Percentiles rank a stretch among this genome's conserved stretches.
These are phyloP conservation scores for Zygotorulaspora danielsina DNA, from an alignment of 805 yeast genomes.

Conservation along the genomic window DNA sequence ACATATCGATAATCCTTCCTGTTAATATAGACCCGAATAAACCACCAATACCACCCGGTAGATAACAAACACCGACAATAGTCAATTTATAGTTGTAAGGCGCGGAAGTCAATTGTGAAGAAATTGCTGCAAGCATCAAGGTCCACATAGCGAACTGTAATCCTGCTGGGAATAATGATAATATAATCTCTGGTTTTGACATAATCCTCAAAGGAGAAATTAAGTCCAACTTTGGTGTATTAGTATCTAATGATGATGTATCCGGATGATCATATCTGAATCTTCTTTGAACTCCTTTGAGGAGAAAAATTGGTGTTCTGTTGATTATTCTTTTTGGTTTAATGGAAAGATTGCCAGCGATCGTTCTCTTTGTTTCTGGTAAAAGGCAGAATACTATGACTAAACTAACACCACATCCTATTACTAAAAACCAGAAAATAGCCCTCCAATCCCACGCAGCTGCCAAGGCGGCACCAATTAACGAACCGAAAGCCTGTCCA, in stretches of 20 bases:
- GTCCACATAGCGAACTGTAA: constrained; percentile 69
- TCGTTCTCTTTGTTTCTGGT: constrained; percentile 69
- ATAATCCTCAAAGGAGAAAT: constrained; percentile 44
- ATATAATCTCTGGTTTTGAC: constrained; percentile 42
- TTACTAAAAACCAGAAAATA: constrained; percentile 68
- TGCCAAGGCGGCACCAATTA: constrained; percentile 46
- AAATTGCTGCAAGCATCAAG: constrained; percentile 57
- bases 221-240: constrained; percentile 29
- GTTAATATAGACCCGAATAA: constrained; percentile 53
- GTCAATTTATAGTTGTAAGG: constrained; percentile 50
- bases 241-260: constrained; percentile 26
- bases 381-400: constrained; percentile 38
- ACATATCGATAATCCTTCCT: constrained; percentile 53
- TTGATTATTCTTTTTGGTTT: constrained; percentile 44
- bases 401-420: constrained; percentile 51
- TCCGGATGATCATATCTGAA: constrained; percentile 34
- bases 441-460: constrained; percentile 65
- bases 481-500: constrained; percentile 76
- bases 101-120: constrained; percentile 46
- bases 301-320: constrained; percentile 42
- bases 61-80: constrained; percentile 63
- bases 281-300: constrained; percentile 18
- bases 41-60: constrained; percentile 72
- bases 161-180: constrained; percentile 55
- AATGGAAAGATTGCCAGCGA: constrained; percentile 71